These are phyloP conservation scores for Lizanozyma gosingica DNA, from an alignment of 1,139 yeast genomes.

Conservation along the genomic window DNA sequence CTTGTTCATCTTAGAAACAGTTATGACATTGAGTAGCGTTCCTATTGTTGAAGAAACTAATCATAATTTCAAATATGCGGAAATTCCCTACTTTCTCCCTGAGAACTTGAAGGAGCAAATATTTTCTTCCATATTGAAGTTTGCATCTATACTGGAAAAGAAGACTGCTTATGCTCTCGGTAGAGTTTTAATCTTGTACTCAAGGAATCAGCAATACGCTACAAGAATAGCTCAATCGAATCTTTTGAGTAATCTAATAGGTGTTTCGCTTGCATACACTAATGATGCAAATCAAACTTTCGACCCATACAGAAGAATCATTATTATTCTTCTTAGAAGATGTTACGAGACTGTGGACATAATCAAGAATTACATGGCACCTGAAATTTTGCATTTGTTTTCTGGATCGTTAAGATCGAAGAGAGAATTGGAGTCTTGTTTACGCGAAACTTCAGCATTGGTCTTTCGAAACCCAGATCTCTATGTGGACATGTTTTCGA, in stretches of 20 bases:
- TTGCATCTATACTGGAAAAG: constrained; percentile 31
- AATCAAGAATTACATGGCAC: constrained; percentile 39
- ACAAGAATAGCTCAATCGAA: constrained; percentile 34
- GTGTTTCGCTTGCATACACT: background rate
- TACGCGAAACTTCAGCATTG: constrained; percentile 40
- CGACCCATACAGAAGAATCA: constrained; percentile 2
- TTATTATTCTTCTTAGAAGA: constrained; percentile 48
- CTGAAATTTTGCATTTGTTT: constrained; percentile 36
- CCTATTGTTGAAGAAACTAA: constrained; percentile 22
- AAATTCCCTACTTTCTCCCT: constrained; percentile 15
- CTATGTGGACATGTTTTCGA: constrained; percentile 46
- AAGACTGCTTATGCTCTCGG: constrained; percentile 43
- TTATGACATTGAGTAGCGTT: constrained; percentile 35
- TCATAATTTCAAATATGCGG: constrained; percentile 8
- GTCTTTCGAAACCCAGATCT: constrained; percentile 51
- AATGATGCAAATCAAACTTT: background rate
- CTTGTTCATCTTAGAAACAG: constrained; percentile 39
- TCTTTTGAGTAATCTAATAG: constrained; percentile 8
- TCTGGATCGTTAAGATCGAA: constrained; percentile 10
- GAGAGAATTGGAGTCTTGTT: constrained; percentile 11
- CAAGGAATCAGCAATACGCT: constrained; percentile 36
- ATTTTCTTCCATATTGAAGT: constrained; percentile 32
- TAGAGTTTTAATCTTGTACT: constrained; percentile 43
- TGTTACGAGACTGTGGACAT: constrained; percentile 57
- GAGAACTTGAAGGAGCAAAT: constrained; percentile 22